Base-by-base conservation (phyloP, 192 early-diverging fungal species). In the Chytriomyces sp. region DNA sequence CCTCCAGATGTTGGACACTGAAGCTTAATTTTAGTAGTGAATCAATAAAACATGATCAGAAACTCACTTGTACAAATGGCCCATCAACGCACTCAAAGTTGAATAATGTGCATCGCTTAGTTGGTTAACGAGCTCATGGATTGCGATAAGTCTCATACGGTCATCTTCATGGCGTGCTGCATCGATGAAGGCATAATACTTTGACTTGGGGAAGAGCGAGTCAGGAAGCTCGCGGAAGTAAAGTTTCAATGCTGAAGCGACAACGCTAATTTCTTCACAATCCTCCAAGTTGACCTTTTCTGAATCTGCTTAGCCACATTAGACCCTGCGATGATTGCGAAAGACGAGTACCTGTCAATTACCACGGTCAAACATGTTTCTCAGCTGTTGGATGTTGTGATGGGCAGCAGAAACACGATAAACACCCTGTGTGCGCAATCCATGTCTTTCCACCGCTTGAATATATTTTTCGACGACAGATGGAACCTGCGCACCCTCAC, bases 171-270 rank as follows among this genome's bases (percentile, higher is more conserved):
- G 79, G 91, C 91, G 73, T 22, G 92, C 87, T 3, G 91, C 91
- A 33, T 86, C 86, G 38, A 93, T 82, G 41, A 94, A 86, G 37
- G 85, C 76, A 14, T 83, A 77, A 74, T 92, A 94, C 68, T 85
- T 77, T 22, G 64, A 44, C 52, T 77, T 76, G 52, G 95, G 92
- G 63, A 99, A 82, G 0, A 98, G 78, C 0, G 93, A 91, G 41
- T 94, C 93, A 4, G 95, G 93, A n/a, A 99, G 77, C 77, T 98
- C 95, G 33, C 97, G 85, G 77, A 99, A 92, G 86, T 92, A 99
- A 55, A 95, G 82, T 76, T 99, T 99, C 3, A 99, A 78, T 30
- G 93, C 89, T 56, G 93, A 88, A 26, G 94, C 80, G 6, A 96
- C 81, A 63, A 88, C 91, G 77, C 94, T 92, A 39, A 99, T 88